Percentiles rank a stretch among this genome's conserved stretches.
Conservation (phyloP, 1,284 basidiomycete species). For the Spongiforma sp. region DNA sequence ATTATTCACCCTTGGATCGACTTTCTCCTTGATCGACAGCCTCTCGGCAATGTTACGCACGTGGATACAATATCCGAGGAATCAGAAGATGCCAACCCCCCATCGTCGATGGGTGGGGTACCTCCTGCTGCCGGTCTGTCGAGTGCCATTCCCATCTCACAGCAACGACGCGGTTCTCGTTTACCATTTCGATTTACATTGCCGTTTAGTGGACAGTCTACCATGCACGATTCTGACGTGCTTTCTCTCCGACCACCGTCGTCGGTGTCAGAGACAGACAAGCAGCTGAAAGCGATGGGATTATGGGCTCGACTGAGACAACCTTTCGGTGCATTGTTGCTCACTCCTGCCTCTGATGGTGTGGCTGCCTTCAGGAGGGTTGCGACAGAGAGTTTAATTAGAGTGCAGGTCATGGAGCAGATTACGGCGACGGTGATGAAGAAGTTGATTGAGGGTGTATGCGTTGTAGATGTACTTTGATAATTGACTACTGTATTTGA, state of each 20-base stretch:
- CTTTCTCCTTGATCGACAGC: not conserved
- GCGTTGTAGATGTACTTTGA: not conserved
- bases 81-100: not conserved
- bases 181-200: not conserved
- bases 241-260: not conserved
- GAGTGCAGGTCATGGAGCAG: not conserved
- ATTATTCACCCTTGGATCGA: not conserved
- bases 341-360: not conserved
- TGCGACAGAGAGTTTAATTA: not conserved
- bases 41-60: not conserved
- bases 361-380: not conserved
- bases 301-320: not conserved
- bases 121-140: not conserved
- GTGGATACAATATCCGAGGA: not conserved
- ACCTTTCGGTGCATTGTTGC: not conserved
- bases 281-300: not conserved
- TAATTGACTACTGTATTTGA: too few relatives aligned
- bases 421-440: not conserved
- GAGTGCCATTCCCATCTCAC: not conserved
- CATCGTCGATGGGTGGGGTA: not conserved
- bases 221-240: too few relatives aligned
- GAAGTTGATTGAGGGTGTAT: not conserved
- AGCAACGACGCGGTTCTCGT: not conserved
- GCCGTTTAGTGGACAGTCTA: too few relatives aligned
- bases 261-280: not conserved